A percentile compares a stretch with the other conserved stretches of the same genome.
phyloP scores from a whole-genome alignment of 2,329 filamentous ascomycete species.

The Aspergillus alliaceus region DNA sequence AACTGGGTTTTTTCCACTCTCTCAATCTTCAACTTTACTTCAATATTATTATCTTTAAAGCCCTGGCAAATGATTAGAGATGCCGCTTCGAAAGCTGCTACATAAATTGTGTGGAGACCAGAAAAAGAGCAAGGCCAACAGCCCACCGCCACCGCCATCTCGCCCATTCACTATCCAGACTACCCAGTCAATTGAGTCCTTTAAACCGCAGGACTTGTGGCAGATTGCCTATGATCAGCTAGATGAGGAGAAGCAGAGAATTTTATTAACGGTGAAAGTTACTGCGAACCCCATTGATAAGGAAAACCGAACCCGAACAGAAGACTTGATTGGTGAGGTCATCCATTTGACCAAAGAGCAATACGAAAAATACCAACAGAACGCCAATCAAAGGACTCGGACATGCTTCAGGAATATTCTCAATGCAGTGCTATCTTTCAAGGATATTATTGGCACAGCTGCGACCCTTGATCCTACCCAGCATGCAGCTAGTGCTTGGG shows the following conservation, averaged over 20 bases:
- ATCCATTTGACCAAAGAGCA: slow-evolving; percentile 10
- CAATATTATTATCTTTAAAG: too few relatives aligned
- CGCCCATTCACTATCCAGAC: too few relatives aligned
- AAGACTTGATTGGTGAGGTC: slow-evolving; percentile 8
- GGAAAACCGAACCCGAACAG: background rate
- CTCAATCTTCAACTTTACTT: too few relatives aligned
- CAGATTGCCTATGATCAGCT: slow-evolving; percentile 18
- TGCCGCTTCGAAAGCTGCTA: too few relatives aligned
- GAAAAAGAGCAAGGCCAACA: too few relatives aligned
- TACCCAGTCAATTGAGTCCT: background rate
- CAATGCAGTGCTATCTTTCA: slow-evolving; percentile 14
- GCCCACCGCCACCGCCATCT: too few relatives aligned
- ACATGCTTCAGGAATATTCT: slow-evolving; percentile 10
- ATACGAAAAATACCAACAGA: slow-evolving; percentile 14
- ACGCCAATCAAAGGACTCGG: slow-evolving; percentile 3
- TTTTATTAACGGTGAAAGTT: slow-evolving; percentile 2
- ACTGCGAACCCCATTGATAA: background rate
- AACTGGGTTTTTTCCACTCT: too few relatives aligned
- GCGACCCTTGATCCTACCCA: slow-evolving; percentile 13
- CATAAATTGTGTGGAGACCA: too few relatives aligned
- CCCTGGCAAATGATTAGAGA: too few relatives aligned
- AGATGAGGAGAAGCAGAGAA: slow-evolving; percentile 3
- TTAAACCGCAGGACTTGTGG: slow-evolving; percentile 13
- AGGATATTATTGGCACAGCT: slow-evolving; percentile 11
- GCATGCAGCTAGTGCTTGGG: slow-evolving; percentile 16